Evolutionary conservation across 2,329 filamentous ascomycete species (phyloP), one percentile per base, ranked within the genome.

Genomic region (Nemania serpens): DNA sequence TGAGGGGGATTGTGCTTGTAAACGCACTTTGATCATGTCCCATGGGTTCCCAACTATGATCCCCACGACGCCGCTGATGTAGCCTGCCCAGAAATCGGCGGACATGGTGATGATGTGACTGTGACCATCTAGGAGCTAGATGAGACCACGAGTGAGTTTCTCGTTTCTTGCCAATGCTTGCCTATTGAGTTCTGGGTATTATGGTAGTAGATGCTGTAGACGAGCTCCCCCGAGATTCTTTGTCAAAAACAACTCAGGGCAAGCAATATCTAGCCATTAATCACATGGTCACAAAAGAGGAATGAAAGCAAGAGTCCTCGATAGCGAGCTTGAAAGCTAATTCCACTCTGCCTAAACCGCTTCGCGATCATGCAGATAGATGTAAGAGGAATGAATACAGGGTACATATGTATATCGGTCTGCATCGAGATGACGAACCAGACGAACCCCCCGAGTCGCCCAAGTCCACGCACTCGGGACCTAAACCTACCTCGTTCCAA

Each of bases 11-110:
- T 73, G 63, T 68, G 91, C 89, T 81, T 98, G 94, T 2, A 96
- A 79, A 42, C 88, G 89, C 55, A 93, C 91, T 67, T 83, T 81
- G 70, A 79, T 75, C 18, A 93, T 77, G 73, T 93, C 90, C 4
- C 97, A 81, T 2, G 93, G 92, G 70, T 97, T 97, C 64, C 94
- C 93, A 62, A 97, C 89, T 49, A 96, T 79, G 69, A 97, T 97
- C 47, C 92, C 91, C 50, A 89, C 82, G 59, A 90, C 92, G 55
- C 94, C 94, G 72, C 90, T 94, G 63, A 95, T 78, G 76, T 97
- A 97, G 71, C 93, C 93, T 59, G 93, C 91, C 91, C 91, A 96
- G 76, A 97, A 97, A 74, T 97, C 93, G 68, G 91, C 86, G 52
- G 91, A 91, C 91, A 95, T 94, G 55, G 94, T 94, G 56, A 22